Evolutionary conservation across 2,329 filamentous ascomycete genomes (phyloP).

Genomic region (Penicillium olsonii): DNA sequence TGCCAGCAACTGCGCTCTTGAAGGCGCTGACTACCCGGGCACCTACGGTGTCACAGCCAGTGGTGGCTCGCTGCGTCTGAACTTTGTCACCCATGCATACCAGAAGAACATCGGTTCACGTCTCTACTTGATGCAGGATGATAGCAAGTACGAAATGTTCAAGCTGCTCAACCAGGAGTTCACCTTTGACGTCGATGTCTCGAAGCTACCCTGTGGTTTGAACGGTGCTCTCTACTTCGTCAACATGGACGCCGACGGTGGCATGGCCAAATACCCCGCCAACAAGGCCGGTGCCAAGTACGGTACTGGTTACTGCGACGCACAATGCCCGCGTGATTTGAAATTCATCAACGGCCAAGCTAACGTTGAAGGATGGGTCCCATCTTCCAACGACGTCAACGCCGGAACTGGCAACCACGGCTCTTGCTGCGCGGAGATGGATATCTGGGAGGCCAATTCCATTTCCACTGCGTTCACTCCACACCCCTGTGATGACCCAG

Average conservation of each 20-base stretch:
- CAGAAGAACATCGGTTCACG: constrained; percentile 50
- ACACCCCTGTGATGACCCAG: constrained; percentile 59
- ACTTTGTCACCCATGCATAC: constrained; percentile 45
- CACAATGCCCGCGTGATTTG: constrained; percentile 55
- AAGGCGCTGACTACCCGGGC: constrained; percentile 56
- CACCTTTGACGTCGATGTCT: constrained; percentile 71
- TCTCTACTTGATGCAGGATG: constrained; percentile 64
- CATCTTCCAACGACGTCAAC: constrained; percentile 56
- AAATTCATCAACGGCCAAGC: constrained; percentile 50
- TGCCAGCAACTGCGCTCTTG: constrained; percentile 57
- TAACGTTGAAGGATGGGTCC: constrained; percentile 56
- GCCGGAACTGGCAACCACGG: constrained; percentile 56
- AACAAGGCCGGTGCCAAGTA: constrained; percentile 61
- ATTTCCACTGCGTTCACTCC: constrained; percentile 65
- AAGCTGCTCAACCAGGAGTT: constrained; percentile 67
- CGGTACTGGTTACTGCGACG: constrained; percentile 65
- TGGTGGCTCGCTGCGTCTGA: constrained; percentile 51
- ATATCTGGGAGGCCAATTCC: constrained; percentile 70
- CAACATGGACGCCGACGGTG: constrained; percentile 63
- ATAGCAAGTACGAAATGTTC: constrained; percentile 65
- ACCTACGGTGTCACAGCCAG: constrained; percentile 56
- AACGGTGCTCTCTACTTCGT: constrained; percentile 71
- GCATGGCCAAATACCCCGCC: constrained; percentile 49
- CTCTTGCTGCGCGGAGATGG: constrained; percentile 68
- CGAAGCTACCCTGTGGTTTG: constrained; percentile 66